Percentiles rank a stretch among this genome's conserved stretches.
These are phyloP conservation scores for Eucalyptus sp. DNA, from an alignment of 345 rosid genomes.

Conservation along the genomic window DNA sequence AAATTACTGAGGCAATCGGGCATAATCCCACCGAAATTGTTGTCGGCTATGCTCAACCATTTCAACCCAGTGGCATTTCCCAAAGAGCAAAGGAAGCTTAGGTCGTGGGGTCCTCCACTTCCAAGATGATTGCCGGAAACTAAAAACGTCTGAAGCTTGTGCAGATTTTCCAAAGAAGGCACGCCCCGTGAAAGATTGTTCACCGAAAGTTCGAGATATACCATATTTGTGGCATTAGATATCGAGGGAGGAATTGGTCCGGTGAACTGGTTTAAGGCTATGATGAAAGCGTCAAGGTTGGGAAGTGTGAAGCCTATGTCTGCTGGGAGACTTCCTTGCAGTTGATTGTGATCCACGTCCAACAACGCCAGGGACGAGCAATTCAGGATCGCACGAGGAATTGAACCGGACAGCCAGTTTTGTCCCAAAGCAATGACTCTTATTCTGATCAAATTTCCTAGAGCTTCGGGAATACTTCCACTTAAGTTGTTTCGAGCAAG, in stretches of 20 bases:
- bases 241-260: no score
- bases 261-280: fast-evolving
- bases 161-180: no score
- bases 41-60: fast-evolving
- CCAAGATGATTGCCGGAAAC: fast-evolving
- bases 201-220: fast-evolving
- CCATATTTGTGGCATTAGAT: no score
- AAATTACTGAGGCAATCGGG: background rate
- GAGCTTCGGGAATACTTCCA: no score
- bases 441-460: no score
- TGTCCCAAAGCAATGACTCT: fast-evolving
- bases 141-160: fast-evolving
- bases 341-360: no score
- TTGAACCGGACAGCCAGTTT: fast-evolving
- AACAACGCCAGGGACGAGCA: fast-evolving
- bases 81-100: no score
- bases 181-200: no score
- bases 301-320: no score
- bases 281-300: fast-evolving
- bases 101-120: no score
- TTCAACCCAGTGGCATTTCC: fast-evolving
- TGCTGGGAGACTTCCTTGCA: fast-evolving
- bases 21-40: no score
- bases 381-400: no score
- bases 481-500: fast-evolving